Conservation (phyloP, 495 filamentous ascomycete genomes). For the Darksidea phi region DNA sequence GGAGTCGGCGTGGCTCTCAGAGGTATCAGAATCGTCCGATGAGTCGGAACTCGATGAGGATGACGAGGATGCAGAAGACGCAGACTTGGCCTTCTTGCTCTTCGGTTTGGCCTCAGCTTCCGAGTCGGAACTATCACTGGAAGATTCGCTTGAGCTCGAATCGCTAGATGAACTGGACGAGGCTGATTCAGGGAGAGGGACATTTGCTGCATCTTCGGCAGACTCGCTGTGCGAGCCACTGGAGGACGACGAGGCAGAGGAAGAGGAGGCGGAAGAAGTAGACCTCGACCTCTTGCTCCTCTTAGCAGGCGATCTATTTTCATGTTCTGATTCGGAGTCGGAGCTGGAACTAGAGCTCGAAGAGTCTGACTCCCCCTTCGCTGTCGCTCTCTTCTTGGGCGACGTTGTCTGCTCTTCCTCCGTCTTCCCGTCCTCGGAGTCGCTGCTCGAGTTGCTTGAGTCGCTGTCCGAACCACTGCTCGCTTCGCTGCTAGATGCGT, state of each 20-base stretch:
- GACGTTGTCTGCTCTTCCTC: neutral
- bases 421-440: slow-evolving; percentile 22
- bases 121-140: slow-evolving; percentile 7
- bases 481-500: slow-evolving; percentile 14
- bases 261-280: slow-evolving; percentile 14
- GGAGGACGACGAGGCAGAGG: slow-evolving; percentile 19
- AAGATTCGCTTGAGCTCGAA: slow-evolving; percentile 17
- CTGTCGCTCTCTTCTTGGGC: slow-evolving; percentile 1
- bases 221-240: slow-evolving; percentile 20
- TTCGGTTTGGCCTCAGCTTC: neutral
- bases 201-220: slow-evolving; percentile 1
- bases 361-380: slow-evolving; percentile 9
- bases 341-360: slow-evolving; percentile 22
- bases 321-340: slow-evolving; percentile 9
- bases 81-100: slow-evolving; percentile 8
- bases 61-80: slow-evolving; percentile 8
- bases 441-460: slow-evolving; percentile 29
- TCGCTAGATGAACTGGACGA: slow-evolving; percentile 12
- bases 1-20: slow-evolving; percentile 25
- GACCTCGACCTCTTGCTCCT: slow-evolving; percentile 16
- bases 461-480: slow-evolving; percentile 18
- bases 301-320: slow-evolving; percentile 8
- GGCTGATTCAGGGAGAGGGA: neutral
- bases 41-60: slow-evolving; percentile 22
- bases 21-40: slow-evolving; percentile 21